Conservation (phyloP, 139 green algal species). For the Deuterostichococcus epilithicus region DNA sequence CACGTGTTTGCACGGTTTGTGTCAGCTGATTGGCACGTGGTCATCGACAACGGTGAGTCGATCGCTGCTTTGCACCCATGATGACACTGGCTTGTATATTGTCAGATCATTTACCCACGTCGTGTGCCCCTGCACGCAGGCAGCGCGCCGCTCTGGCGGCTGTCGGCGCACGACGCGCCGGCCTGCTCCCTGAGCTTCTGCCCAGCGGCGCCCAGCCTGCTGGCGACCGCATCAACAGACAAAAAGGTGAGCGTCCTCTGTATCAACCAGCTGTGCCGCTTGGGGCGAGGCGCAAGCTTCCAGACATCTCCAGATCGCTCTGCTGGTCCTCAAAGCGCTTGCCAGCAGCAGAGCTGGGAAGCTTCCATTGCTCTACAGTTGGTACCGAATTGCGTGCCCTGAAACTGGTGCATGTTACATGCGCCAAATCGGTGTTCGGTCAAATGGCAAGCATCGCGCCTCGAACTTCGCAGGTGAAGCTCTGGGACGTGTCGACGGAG, state of each 20-base stretch:
- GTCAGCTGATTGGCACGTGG: neutral
- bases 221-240: conserved; percentile 89
- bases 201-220: conserved; percentile 55
- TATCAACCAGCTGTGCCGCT: neutral
- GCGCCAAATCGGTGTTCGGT: too few relatives aligned
- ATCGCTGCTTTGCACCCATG: too few relatives aligned
- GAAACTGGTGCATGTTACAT: too few relatives aligned
- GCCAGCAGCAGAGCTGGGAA: neutral
- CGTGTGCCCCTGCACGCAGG: conserved; percentile 22
- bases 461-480: conserved; percentile 65
- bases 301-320: neutral
- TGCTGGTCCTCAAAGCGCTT: neutral
- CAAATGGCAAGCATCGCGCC: neutral
- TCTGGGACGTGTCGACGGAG: conserved; percentile 77
- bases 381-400: too few relatives aligned
- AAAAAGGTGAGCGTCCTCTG: conserved; percentile 59
- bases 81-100: too few relatives aligned
- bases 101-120: too few relatives aligned
- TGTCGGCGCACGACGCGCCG: conserved; percentile 82
- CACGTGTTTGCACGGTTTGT: too few relatives aligned
- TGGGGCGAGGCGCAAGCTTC: neutral
- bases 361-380: too few relatives aligned
- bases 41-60: neutral
- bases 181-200: conserved; percentile 71
- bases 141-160: conserved; percentile 57